Evolutionary conservation across 306 rosid genomes (phyloP), one percentile per base, ranked within the genome.

Genomic region (Rosa lucieae): DNA sequence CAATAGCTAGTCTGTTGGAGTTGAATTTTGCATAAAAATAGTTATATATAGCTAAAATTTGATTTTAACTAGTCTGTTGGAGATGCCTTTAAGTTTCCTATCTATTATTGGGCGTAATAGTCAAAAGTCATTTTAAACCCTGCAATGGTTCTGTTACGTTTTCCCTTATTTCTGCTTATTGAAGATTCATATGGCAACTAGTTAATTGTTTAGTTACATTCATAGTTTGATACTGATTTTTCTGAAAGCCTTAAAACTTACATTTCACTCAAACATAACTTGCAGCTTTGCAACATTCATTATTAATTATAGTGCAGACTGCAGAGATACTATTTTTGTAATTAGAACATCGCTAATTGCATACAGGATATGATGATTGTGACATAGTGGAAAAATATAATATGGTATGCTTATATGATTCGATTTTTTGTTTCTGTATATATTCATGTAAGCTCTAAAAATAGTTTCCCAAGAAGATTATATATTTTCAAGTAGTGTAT

Each of bases 321-420:
- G 70, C 26, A 58, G 29, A 42, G 42, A 74, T 35, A 43, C 26
- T 26, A 14, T 3, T 58, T 52, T 59, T 75, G 53, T 44, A 44
- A 59, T 61, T 51, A 29, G 58, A 44, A 75, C 32, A 43, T 14
- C 29, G 10, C 20, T 74, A 43, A 66, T 62, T 62, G 59, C 79
- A 61, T 44, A 46, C 79, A 76, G 80, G 59, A 65, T 59, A 70
- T 82, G 78, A 79, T 69, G 70, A 84, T 74, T 85, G 73, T 67
- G 77, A 58, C 73, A 42, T 68, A 78, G 58, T 78, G 39, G 52
- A 77, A 85, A 81, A 58, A 72, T 82, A 78, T 82, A 79, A 76
- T 80, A 2, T 78, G 47, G 2, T 32, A 32, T 32, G 37, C 37
- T 32, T 32, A 32, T 32, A 32, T 2, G 37, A 32, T 32, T 32